phyloP scores from a whole-genome alignment of 2,329 filamentous ascomycete genomes.

The Trichophyton benhamiae region DNA sequence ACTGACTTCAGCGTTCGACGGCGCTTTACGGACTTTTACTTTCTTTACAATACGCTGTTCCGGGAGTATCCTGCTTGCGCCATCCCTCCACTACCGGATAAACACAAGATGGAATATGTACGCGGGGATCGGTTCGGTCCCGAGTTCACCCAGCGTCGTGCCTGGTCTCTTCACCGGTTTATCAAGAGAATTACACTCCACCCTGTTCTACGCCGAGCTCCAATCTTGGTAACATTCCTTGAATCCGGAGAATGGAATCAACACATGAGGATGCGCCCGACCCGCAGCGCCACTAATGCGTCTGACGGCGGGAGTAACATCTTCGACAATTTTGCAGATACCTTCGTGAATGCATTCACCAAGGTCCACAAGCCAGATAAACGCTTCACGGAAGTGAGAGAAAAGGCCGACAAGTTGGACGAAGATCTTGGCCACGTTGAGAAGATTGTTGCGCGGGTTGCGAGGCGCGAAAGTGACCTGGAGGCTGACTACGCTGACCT shows the following conservation, averaged over 20 bases:
- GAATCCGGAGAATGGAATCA: slow-evolving; percentile 95
- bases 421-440: slow-evolving; percentile 88
- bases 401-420: slow-evolving; percentile 84
- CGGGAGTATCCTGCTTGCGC: slow-evolving; percentile 84
- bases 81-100: slow-evolving; percentile 88
- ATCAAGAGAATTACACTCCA: slow-evolving; percentile 76
- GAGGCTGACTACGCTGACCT: slow-evolving; percentile 82
- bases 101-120: slow-evolving; percentile 98
- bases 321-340: slow-evolving; percentile 91
- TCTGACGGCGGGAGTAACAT: slow-evolving; percentile 48
- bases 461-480: slow-evolving; percentile 73
- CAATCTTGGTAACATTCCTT: slow-evolving; percentile 76
- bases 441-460: slow-evolving; percentile 87
- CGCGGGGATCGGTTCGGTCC: slow-evolving; percentile 87
- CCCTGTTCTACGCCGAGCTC: slow-evolving; percentile 70
- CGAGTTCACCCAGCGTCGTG: slow-evolving; percentile 81
- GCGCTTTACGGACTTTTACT: slow-evolving; percentile 95
- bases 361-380: slow-evolving; percentile 93
- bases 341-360: slow-evolving; percentile 91
- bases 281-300: slow-evolving; percentile 46
- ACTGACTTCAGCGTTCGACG: slow-evolving; percentile 67
- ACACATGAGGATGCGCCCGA: slow-evolving; percentile 70
- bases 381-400: slow-evolving; percentile 85
- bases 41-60: slow-evolving; percentile 79
- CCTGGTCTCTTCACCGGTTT: slow-evolving; percentile 84